Base-by-base conservation (phyloP, 2,329 filamentous ascomycete genomes). In the Didymella segeticola region DNA sequence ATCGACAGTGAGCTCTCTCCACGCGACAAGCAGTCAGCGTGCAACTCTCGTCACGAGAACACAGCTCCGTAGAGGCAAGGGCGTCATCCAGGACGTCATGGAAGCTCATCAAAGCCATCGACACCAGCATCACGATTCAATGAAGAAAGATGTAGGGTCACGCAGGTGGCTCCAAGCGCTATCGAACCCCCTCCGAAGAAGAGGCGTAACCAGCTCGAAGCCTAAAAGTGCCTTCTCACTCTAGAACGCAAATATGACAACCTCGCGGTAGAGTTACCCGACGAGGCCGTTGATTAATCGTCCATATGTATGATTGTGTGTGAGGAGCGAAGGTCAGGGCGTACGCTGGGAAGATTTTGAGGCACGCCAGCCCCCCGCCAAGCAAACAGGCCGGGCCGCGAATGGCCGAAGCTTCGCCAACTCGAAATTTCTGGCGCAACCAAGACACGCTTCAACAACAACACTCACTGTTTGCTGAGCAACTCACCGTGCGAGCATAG, bases 201-300 rank as follows among this genome's bases (percentile, higher is more conserved):
- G 43, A 47, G 65, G 67, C 64, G 62, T 66, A 68, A 66, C 51
- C 34, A 15, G 43, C 51, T 43, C 51, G 57, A 69, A 73, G 70
- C 67, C 70, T 72, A 72, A 73, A 69, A 64, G 68, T 68, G 71
- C 70, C 72, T 50, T 47, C 47, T 63, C 66, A 52, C 57, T 77
- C 70, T 77, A 65, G 74, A 71, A 74, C 76, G 73, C 70, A 76
- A 77, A 77, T 77, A 77, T 78, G 76, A 78, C 75, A 74, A 68
- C 74, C 71, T 72, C 67, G 71, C 68, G 69, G 75, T 74, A 47
- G 63, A 47, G 49, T 54, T 60, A 48, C 42, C 52, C 46, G 42
- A 30, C 52, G 60, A 69, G 70, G 72, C 73, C 73, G 74, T 78
- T 78, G 76, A 78, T 78, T 78, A 76, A 75, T 74, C 73, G 75